A percentile compares a stretch with the other conserved stretches of the same genome.
These are phyloP conservation scores for Exophiala bonariae DNA, from an alignment of 2,329 filamentous ascomycete genomes.

Conservation along the genomic window DNA sequence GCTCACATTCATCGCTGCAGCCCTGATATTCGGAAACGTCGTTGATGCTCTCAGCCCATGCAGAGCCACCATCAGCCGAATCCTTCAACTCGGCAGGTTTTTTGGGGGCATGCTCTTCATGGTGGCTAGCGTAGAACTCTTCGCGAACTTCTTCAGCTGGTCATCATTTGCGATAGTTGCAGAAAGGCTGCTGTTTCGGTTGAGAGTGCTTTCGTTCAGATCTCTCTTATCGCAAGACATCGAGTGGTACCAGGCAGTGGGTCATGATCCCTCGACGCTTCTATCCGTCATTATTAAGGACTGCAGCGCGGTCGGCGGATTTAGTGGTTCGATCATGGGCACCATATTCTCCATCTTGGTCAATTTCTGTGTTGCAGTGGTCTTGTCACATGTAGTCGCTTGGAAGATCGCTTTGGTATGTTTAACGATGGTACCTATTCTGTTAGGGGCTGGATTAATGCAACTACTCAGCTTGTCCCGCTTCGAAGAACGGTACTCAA, in stretches of 20 bases:
- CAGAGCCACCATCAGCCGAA: slow-evolving; percentile 44
- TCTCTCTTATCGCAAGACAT: slow-evolving; percentile 21
- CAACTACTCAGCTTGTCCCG: slow-evolving; percentile 59
- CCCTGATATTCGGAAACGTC: slow-evolving; percentile 61
- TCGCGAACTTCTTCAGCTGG: slow-evolving; percentile 62
- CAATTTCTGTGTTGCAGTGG: slow-evolving; percentile 67
- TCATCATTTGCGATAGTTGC: slow-evolving; percentile 28
- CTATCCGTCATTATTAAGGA: slow-evolving; percentile 71
- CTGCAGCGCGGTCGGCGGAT: slow-evolving; percentile 63
- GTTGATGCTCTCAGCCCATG: slow-evolving; percentile 59
- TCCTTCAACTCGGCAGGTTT: slow-evolving; percentile 52
- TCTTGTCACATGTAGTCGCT: slow-evolving; percentile 68
- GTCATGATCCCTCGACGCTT: slow-evolving; percentile 61
- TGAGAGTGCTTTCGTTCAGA: slow-evolving; percentile 24
- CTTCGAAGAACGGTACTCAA: slow-evolving; percentile 57
- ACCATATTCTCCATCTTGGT: slow-evolving; percentile 42
- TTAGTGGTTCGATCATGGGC: slow-evolving; percentile 43
- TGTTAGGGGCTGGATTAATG: slow-evolving; percentile 69
- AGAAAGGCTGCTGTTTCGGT: slow-evolving; percentile 18
- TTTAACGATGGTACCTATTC: slow-evolving; percentile 66
- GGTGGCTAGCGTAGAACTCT: slow-evolving; percentile 59
- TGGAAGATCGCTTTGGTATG: slow-evolving; percentile 76
- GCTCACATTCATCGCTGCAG: slow-evolving; percentile 57
- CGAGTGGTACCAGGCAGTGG: slow-evolving; percentile 68
- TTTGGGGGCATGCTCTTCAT: slow-evolving; percentile 62